These are phyloP conservation scores for Solanum appendiculatum DNA, from an alignment of 257 asterid species.

Conservation along the genomic window DNA sequence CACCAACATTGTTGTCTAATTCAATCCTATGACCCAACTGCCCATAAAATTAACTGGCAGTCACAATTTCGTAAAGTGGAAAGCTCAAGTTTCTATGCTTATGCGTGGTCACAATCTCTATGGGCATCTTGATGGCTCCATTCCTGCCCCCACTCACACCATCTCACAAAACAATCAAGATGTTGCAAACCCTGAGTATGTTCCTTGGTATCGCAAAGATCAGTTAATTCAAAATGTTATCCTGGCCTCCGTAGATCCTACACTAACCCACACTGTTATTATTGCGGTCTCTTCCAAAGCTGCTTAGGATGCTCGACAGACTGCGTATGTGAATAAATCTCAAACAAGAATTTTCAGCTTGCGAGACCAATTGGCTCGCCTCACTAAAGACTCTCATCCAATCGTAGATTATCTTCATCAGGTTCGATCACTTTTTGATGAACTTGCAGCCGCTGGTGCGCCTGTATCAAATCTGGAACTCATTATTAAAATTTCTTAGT, in stretches of 20 bases:
- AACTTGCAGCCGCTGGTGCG: not conserved
- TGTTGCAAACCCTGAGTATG: not conserved
- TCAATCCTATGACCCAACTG: not conserved
- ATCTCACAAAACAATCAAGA: not conserved
- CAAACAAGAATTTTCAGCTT: not conserved
- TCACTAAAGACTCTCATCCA: too few relatives aligned
- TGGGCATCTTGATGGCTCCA: not conserved
- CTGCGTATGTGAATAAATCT: not conserved
- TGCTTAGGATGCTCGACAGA: not conserved
- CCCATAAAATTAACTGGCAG: not conserved
- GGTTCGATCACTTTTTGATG: not conserved
- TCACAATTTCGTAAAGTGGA: not conserved
- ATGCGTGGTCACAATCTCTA: not conserved
- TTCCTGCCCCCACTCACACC: not conserved
- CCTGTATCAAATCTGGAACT: not conserved
- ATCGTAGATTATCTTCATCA: not conserved
- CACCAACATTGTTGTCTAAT: not conserved
- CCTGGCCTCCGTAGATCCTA: not conserved
- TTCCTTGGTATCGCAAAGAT: not conserved
- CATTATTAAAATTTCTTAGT: not conserved
- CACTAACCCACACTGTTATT: not conserved
- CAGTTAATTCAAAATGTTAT: not conserved
- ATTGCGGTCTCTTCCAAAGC: not conserved
- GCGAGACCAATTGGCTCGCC: not conserved
- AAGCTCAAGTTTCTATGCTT: not conserved